A percentile compares a stretch with the other conserved stretches of the same genome.
Conservation (phyloP, 2,329 filamentous ascomycete species). For the Rhexocercosporidium sp. region DNA sequence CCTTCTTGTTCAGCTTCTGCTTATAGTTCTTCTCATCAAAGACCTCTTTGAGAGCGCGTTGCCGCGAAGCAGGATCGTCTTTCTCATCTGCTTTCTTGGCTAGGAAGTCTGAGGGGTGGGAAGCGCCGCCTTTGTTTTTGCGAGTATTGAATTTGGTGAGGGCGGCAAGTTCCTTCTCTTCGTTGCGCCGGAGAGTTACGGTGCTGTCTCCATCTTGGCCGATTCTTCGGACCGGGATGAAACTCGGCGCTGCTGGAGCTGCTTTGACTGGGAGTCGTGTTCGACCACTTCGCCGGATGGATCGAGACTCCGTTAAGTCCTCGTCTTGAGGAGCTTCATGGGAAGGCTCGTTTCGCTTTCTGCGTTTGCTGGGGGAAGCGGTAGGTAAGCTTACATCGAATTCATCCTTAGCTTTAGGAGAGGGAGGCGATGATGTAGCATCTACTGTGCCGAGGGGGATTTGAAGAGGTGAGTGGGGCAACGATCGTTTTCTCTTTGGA, state of each 20-base stretch:
- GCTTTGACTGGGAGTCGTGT: slow-evolving; percentile 40
- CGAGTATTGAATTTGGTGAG: slow-evolving; percentile 51
- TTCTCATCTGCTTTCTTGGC: slow-evolving; percentile 46
- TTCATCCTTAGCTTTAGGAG: slow-evolving; percentile 32
- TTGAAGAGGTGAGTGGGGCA: slow-evolving; percentile 41
- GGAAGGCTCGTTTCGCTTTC: slow-evolving; percentile 21
- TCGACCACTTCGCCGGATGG: slow-evolving; percentile 40
- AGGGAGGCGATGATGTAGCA: slow-evolving; percentile 30
- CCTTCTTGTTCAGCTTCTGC: slow-evolving; percentile 35
- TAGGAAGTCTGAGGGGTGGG: slow-evolving; percentile 41
- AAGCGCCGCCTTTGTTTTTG: slow-evolving; percentile 50
- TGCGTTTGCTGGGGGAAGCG: slow-evolving; percentile 30
- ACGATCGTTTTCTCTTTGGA: slow-evolving; percentile 37
- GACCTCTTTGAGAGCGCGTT: slow-evolving; percentile 42
- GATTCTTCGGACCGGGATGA: slow-evolving; percentile 41
- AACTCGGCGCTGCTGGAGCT: slow-evolving; percentile 36
- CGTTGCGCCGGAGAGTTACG: slow-evolving; percentile 41
- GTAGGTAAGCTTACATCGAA: slow-evolving; percentile 32
- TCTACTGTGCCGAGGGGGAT: slow-evolving; percentile 36
- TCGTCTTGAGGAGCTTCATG: slow-evolving; percentile 24
- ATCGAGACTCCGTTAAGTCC: slow-evolving; percentile 29
- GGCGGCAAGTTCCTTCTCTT: slow-evolving; percentile 50
- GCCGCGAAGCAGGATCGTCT: slow-evolving; percentile 46
- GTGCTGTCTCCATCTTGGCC: slow-evolving; percentile 40
- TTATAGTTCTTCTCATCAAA: slow-evolving; percentile 43